Evolutionary conservation across 2,329 filamentous ascomycete genomes (phyloP).

Genomic region (Ilyonectria mors-panacis): DNA sequence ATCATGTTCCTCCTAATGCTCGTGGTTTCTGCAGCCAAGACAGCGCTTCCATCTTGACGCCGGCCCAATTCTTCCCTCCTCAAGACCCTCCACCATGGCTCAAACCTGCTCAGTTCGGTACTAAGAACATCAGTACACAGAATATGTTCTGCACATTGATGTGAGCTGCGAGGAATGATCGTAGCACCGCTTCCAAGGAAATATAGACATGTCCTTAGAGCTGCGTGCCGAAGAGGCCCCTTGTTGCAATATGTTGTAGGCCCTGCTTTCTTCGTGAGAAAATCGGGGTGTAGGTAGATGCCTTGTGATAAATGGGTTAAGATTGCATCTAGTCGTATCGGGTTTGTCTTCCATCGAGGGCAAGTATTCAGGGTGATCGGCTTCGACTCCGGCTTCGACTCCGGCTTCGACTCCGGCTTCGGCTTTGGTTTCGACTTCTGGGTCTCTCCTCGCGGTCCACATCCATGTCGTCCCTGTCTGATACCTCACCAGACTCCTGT

Average conservation of each 20-base stretch:
- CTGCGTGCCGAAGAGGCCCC: neutral
- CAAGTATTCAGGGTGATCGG: conserved; percentile 46
- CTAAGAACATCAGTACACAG: neutral
- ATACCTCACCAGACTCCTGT: conserved; percentile 60
- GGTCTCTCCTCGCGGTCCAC: conserved; percentile 53
- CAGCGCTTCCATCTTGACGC: neutral
- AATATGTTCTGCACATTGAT: neutral
- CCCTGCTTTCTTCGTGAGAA: neutral
- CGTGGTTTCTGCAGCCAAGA: neutral
- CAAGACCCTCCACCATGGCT: neutral
- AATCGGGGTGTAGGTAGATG: neutral
- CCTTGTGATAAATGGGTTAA: neutral
- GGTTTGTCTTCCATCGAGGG: neutral
- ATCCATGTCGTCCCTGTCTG: conserved; percentile 57
- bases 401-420: conserved; percentile 42
- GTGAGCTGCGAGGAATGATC: neutral
- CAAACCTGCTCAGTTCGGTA: neutral
- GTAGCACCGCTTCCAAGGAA: neutral
- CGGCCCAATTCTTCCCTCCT: neutral
- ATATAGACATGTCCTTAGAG: neutral
- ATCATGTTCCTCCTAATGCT: neutral
- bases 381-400: conserved; percentile 41
- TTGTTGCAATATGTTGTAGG: neutral
- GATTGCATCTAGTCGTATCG: neutral
- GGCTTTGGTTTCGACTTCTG: conserved; percentile 39